Base-by-base conservation (phyloP, 2,329 filamentous ascomycete genomes). In the Helminthosporium solani region DNA sequence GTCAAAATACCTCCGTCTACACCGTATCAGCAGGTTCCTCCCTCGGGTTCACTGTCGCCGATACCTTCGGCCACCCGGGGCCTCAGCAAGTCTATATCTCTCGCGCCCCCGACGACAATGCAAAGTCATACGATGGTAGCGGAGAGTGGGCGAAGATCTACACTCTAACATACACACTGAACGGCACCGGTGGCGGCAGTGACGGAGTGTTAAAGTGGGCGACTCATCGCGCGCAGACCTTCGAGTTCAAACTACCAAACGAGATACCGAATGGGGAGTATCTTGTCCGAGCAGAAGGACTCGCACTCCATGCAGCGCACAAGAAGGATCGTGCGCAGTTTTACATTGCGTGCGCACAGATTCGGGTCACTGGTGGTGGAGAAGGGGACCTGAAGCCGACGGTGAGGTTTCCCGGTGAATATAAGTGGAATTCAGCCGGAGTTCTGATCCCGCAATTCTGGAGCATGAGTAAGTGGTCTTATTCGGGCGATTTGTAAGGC, bases 11-110 rank as follows among this genome's bases (percentile, higher is more conserved):
- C 3, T 46, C 51, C 20, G 63, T 58, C 3, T 58, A 59, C 44
- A 47, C 51, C 12, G 54, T 63, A 1, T 25, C 41, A 12, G 54
- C 74, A 1, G 76, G 76, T 33, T 67, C 72, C 57, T 67, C 74
- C 60, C 61, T 79, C 65, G 63, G 72, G 54, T 62, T 78, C 67
- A 63, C 77, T 50, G 60, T 76, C 66, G 62, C 75, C 64, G 68
- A 71, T 54, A 67, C 74, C 57, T 73, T 78, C 60, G 67, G 55
- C 8, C 59, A 63, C 44, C 60, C 61, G 2, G 60, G 60, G 0
- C 58, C 59, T 1, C 54, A 58, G 33, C 57, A 61, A 43, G 53
- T 63, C 15, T 65, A 63, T 44, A 56, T 65, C 37, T 62, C 64
- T 7, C 54, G 55, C 36, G 63, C 53, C 2, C 61, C 57, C 4